Base-by-base conservation (phyloP, 257 asterid species). In the Rauvolfia tetraphylla region DNA sequence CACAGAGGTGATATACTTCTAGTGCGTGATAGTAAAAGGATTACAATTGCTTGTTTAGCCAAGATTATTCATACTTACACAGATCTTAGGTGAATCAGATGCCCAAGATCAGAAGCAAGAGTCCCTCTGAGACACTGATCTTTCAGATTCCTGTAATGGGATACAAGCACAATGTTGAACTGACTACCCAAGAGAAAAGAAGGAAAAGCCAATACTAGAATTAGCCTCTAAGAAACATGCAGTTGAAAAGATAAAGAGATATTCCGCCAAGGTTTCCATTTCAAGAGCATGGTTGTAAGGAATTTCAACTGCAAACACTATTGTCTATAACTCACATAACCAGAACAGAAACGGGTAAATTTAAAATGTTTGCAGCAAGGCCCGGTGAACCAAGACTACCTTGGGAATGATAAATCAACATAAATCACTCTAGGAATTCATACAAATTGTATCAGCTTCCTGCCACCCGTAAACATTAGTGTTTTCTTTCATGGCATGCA, bases 111-210 rank as follows among this genome's bases (percentile, higher is more conserved):
- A 48, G 98, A 88, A 81, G 90, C 82, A 72, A 94, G 82, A 67
- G 90, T 86, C 63, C 98, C 98, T 62, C 80, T 61, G 51, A 94
- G 86, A 83, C 92, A 75, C 18, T 88, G 84, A 87, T 94, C 90
- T 75, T 85, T 87, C 85, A 94, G 85, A 81, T 89, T 83, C 87
- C 98, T 94, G 91, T 74, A 79, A 81, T 66, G 29, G 33, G 23
- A 54, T 36, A 41, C 3, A 71, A 39, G 58, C 53, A 56, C 18
- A 58, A 53, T 57, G 23, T 72, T 27, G 54, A 56, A 68, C 33
- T 15, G 18, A 71, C 39, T 6, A 61, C 44, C 49, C 78, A 25
- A 15, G 7, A 33, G 53, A 36, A 39, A 36, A 2, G 13, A 53
- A 53, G 20, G 27, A 42, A 71, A 14, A 7, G 5, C 44, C 11